Evolutionary conservation across 768 basidiomycete genomes (phyloP).

Genomic region (Hygrophoropsis aurantiaca): DNA sequence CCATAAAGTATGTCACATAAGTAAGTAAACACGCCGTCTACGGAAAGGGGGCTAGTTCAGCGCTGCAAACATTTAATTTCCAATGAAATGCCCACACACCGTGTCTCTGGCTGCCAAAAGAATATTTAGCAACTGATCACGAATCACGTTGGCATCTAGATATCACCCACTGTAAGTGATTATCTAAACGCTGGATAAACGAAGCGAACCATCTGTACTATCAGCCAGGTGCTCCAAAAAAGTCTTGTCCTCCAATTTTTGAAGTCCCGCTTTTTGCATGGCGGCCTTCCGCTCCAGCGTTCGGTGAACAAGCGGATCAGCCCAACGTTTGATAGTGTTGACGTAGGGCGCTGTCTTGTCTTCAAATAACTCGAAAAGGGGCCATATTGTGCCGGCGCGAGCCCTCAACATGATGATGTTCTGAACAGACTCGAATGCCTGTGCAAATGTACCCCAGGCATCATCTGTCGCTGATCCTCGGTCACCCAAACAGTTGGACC

Average conservation of each 20-base stretch:
- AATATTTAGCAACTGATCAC: constrained; percentile 77
- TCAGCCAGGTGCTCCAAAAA: constrained; percentile 69
- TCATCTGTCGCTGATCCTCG: constrained; percentile 63
- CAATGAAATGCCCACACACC: constrained; percentile 35
- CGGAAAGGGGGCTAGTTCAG: not conserved
- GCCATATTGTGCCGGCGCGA: constrained; percentile 41
- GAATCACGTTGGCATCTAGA: constrained; percentile 63
- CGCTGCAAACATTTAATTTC: not conserved
- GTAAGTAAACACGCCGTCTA: constrained; percentile 73
- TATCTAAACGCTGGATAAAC: not conserved
- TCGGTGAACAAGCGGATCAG: constrained; percentile 62
- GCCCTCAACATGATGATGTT: constrained; percentile 33
- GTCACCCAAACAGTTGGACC: constrained; percentile 43
- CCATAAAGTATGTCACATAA: constrained; percentile 68
- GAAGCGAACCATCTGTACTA: constrained; percentile 55
- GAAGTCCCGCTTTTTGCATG: constrained; percentile 37
- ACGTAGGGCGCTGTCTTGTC: constrained; percentile 37
- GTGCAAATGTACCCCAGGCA: constrained; percentile 56
- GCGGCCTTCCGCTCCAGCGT: constrained; percentile 48
- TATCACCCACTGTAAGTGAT: constrained; percentile 1
- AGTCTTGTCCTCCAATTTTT: constrained; percentile 49
- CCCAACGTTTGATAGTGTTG: constrained; percentile 38
- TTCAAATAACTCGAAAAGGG: constrained; percentile 38
- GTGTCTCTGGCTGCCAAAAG: constrained; percentile 79
- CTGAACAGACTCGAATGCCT: constrained; percentile 42